Base-by-base conservation (phyloP, 345 rosid genomes). In the Syzygium aromaticum region DNA sequence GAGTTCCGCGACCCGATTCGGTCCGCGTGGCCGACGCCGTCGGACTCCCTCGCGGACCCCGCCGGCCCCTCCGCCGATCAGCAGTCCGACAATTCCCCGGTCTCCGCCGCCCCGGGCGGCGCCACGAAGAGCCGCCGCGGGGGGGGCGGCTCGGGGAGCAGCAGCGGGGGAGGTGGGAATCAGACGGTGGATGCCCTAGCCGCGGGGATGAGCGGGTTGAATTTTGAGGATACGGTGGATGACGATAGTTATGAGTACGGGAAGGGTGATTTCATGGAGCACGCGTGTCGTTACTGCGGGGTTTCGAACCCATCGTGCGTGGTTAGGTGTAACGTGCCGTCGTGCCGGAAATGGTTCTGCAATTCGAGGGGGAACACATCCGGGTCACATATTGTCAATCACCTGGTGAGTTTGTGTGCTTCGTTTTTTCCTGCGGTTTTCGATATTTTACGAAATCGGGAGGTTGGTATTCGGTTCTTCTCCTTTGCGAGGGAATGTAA, bases 321-420 rank as follows among this genome's bases (percentile, higher is more conserved):
- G 54, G 99, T 95, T 53, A 92, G 99, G 90, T 98, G 99, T 85
- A 98, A 98, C 89, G 98, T 96, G 85, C 98, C 99, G 19, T 98
- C 99, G 0, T 98, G 99, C 88, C 92, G 99, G 84, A 98, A 98
- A 91, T 98, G 99, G 99, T 98, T 98, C 88, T 98, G 99, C 87
- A 98, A 98, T 91, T 98, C 99, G 11, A 93, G 99, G 87, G 99
- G 99, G 84, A 98, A 98, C 88, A 98, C 99, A 46, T 98, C 99
- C 0, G 99, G 99, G 52, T 98, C 99, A 80, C 99, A 98, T 92
- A 98, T 98, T 23, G 99, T 98, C 84, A 98, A 98, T 92, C 99
- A 98, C 88, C 91, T 98, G 93, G 99, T 94, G 86, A 94, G 99
- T 95, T 83, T 53, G 22, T 46, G 33, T 49, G 64, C 17, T 33